phyloP scores from a whole-genome alignment of 257 asterid species.

The Petunia secreta region DNA sequence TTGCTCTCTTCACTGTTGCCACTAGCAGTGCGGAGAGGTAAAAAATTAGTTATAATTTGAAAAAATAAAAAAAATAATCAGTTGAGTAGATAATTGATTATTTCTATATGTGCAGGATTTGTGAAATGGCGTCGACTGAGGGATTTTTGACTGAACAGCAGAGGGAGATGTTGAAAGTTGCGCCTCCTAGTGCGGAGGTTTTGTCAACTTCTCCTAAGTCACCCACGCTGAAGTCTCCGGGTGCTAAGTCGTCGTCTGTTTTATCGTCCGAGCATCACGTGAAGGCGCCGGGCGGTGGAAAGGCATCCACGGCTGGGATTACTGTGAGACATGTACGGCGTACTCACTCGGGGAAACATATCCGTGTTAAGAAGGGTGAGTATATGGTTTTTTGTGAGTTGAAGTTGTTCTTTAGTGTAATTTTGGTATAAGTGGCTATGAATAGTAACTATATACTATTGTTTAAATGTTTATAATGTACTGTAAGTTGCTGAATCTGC shows the following conservation, averaged over 20 bases:
- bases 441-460: background rate
- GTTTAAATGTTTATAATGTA: background rate
- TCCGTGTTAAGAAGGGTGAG: constrained; percentile 86
- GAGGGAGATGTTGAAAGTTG: constrained; percentile 78
- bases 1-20: constrained; percentile 7
- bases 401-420: background rate
- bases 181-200: constrained; percentile 74
- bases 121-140: constrained; percentile 73
- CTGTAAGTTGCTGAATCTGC: background rate
- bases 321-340: constrained; percentile 76
- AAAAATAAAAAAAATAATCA: too few species aligned
- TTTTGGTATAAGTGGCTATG: background rate
- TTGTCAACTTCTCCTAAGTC: constrained; percentile 69
- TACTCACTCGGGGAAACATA: constrained; percentile 75
- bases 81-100: background rate
- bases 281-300: constrained; percentile 75
- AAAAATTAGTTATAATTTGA: too few species aligned
- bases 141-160: constrained; percentile 89
- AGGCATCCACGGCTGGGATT: constrained; percentile 60
- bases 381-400: background rate
- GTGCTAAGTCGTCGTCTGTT: constrained; percentile 38
- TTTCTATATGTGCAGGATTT: constrained; percentile 35
- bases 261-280: constrained; percentile 60
- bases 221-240: constrained; percentile 54
- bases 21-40: constrained; percentile 44